Percentiles rank a stretch among this genome's conserved stretches.
phyloP scores from a whole-genome alignment of 2,329 filamentous ascomycete species.

The Colletotrichum sp. region DNA sequence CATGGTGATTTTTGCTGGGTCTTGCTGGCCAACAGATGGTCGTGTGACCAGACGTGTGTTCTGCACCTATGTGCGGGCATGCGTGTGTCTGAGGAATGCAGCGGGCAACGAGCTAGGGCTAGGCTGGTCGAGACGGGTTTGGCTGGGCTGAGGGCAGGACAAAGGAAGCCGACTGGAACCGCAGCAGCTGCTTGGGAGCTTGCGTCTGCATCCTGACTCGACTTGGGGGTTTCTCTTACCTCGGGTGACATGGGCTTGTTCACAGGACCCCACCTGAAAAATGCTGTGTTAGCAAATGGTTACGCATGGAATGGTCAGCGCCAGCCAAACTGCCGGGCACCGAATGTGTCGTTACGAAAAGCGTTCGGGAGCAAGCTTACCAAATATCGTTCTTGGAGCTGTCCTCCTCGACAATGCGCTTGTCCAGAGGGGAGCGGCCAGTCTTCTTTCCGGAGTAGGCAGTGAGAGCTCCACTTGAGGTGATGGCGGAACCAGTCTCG shows the following conservation, averaged over 20 bases:
- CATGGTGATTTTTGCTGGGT: not conserved
- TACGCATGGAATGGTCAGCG: not conserved
- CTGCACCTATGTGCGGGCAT: not conserved
- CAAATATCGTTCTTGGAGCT: slow-evolving; percentile 91
- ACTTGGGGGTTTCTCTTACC: slow-evolving; percentile 63
- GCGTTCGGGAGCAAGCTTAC: slow-evolving; percentile 46
- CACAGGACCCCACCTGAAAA: slow-evolving; percentile 83
- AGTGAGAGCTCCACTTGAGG: slow-evolving; percentile 90
- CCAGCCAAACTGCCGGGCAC: not conserved
- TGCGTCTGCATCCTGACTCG: slow-evolving; percentile 16
- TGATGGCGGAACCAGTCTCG: slow-evolving; percentile 97
- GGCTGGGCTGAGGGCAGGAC: slow-evolving; percentile 2
- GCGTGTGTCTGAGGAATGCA: not conserved
- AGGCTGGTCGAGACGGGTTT: not conserved
- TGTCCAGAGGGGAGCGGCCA: slow-evolving; percentile 93
- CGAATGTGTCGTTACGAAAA: not conserved
- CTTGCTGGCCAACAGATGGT: not conserved
- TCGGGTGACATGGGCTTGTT: slow-evolving; percentile 99
- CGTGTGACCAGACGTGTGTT: not conserved
- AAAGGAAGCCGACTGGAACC: slow-evolving; percentile 9
- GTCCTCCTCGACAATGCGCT: slow-evolving; percentile 94
- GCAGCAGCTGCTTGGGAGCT: not conserved
- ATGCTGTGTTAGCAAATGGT: slow-evolving; percentile 16
- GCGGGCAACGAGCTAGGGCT: not conserved
- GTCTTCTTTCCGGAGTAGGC: slow-evolving; percentile 99